Evolutionary conservation across 2,329 filamentous ascomycete species (phyloP).

Genomic region (Cladophialophora immunda): DNA sequence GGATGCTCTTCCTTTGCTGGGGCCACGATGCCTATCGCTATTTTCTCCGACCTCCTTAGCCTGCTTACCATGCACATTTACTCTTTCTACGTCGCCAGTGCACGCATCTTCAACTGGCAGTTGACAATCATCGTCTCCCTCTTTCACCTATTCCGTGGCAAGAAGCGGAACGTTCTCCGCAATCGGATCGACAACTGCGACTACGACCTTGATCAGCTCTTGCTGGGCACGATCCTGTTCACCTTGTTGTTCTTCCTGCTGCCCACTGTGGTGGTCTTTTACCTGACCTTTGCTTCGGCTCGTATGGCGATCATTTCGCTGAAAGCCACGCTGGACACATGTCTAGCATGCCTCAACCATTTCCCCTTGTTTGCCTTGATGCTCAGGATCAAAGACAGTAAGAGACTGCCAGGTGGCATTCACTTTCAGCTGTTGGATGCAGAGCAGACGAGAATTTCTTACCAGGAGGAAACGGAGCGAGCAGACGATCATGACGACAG

Average conservation of each 20-base stretch:
- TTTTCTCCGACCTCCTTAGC: constrained; percentile 93
- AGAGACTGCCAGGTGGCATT: constrained; percentile 78
- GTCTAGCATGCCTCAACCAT: constrained; percentile 93
- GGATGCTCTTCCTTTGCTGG: constrained; percentile 95
- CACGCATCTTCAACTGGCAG: constrained; percentile 98
- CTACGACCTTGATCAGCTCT: constrained; percentile 95
- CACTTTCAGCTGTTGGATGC: constrained; percentile 37
- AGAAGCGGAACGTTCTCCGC: constrained; percentile 95
- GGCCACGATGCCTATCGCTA: constrained; percentile 93
- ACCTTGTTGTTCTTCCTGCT: constrained; percentile 94
- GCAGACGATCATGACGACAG: constrained; percentile 10
- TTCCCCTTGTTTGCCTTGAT: constrained; percentile 97
- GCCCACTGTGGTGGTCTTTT: constrained; percentile 95
- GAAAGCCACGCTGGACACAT: constrained; percentile 89
- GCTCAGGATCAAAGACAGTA: constrained; percentile 92
- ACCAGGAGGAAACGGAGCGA: constrained; percentile 21
- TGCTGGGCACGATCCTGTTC: constrained; percentile 95
- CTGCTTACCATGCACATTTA: constrained; percentile 95
- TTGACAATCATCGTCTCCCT: constrained; percentile 94
- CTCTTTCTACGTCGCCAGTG: constrained; percentile 96
- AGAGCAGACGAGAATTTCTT: constrained; percentile 23
- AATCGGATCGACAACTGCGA: constrained; percentile 99
- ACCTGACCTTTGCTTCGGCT: constrained; percentile 92
- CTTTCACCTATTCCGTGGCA: constrained; percentile 98
- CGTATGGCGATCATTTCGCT: constrained; percentile 94